Evolutionary conservation across 371 early-diverging fungal genomes (phyloP), one percentile per base, ranked within the genome.

Genomic region (Mortierella sp.): DNA sequence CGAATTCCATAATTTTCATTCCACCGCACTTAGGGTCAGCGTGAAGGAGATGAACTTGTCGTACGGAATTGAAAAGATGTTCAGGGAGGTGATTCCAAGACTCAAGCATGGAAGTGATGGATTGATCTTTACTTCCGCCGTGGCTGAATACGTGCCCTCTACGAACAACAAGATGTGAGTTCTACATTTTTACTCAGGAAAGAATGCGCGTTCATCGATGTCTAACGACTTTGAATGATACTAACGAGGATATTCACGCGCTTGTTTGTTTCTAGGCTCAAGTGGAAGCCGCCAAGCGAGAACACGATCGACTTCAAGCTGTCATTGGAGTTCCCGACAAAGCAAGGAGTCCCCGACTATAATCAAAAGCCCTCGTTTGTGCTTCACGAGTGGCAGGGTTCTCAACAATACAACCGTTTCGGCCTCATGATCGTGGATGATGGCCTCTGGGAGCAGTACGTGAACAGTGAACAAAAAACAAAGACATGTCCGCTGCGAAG

Each of bases 261-360:
- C 16, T 34, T 29, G 19, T 34, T 0, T 24, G 5, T 44, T 26
- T 47, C 0, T 78, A 96, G 95, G 90, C 86, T 99, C 43, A 99
- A 99, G 89, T 99, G 99, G 99, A 99, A 99, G 81, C 99, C 99
- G 14, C 93, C 98, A 14, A 92, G 95, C 70, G 96, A 99, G 77
- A 99, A 99, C 86, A 97, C 99, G 0, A 91, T 99, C 16, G 99
- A 99, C 83, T 99, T 99, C 71, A 90, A 89, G 74, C 86, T 95
- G 13, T 53, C 84, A 19, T 74, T 94, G 9, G 68, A 80, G 37
- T 89, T 86, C 58, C 88, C 88, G 45, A 58, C 37, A 29, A 64
- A 67, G 31, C 50, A 43, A 22, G 69, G 65, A 8, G 79, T 76
- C 19, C 73, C 77, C 22, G 86, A 87, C 48, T 71, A 63, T 22